Evolutionary conservation across 192 early-diverging fungal genomes (phyloP).

Genomic region (Mortierella claussenii): DNA sequence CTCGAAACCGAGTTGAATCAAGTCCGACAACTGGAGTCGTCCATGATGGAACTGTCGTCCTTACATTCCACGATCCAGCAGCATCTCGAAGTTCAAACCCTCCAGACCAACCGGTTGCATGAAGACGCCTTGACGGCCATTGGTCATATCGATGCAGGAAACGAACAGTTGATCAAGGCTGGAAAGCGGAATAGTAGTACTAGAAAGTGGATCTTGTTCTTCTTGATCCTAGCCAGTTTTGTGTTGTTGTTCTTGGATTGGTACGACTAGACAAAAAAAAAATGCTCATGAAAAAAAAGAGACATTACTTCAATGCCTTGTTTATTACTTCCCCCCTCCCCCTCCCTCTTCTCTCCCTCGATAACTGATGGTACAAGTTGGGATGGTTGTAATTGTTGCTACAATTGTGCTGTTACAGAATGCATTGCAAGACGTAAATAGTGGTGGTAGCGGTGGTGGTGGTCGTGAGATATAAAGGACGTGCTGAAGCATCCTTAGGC

Average conservation of each 20-base stretch:
- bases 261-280: conserved; percentile 66
- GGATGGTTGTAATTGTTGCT: background rate
- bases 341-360: too few relatives aligned
- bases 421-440: too few relatives aligned
- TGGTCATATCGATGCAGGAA: conserved; percentile 72
- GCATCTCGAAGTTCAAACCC: conserved; percentile 76
- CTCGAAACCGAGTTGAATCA: conserved; percentile 76
- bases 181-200: conserved; percentile 70
- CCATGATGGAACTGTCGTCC: conserved; percentile 77
- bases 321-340: too few relatives aligned
- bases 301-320: too few relatives aligned
- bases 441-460: too few relatives aligned
- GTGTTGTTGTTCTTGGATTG: conserved; percentile 83
- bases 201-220: conserved; percentile 78
- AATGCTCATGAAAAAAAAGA: background rate
- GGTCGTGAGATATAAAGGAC: background rate
- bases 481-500: background rate
- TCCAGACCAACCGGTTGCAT: conserved; percentile 77
- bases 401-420: conserved; percentile 6
- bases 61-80: conserved; percentile 77
- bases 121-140: conserved; percentile 75
- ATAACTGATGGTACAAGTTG: too few relatives aligned
- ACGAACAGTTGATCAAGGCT: conserved; percentile 71
- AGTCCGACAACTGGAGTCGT: conserved; percentile 72
- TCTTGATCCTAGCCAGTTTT: conserved; percentile 76